These are phyloP conservation scores for Biscogniauxia marginata DNA, from an alignment of 2,329 filamentous ascomycete genomes.

Conservation along the genomic window DNA sequence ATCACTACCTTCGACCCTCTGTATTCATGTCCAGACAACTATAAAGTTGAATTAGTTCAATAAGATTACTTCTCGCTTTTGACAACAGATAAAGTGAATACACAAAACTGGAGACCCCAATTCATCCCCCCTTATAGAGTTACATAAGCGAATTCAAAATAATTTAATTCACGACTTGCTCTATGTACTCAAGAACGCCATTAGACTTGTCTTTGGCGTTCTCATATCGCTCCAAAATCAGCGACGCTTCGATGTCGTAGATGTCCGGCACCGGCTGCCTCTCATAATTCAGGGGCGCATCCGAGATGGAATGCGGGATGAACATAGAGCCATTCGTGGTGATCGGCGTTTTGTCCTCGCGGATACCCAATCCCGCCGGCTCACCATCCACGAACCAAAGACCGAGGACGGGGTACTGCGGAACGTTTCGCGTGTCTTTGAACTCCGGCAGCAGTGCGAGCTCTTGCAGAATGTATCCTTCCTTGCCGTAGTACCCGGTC, in stretches of 20 bases:
- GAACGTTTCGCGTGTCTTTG: not conserved
- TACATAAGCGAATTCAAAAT: no score
- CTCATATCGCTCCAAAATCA: not conserved
- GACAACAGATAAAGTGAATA: no score
- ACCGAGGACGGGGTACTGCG: not conserved
- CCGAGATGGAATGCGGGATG: slow-evolving; percentile 2
- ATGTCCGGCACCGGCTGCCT: not conserved
- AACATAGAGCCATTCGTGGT: not conserved
- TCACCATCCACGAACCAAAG: not conserved
- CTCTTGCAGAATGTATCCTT: slow-evolving; percentile 3
- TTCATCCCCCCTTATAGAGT: no score
- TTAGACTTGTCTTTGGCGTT: not conserved
- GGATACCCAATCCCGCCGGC: not conserved
- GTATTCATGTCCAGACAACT: no score
- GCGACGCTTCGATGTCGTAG: not conserved
- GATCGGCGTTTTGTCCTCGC: not conserved
- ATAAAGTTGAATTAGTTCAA: no score
- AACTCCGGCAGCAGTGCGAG: slow-evolving; percentile 1
- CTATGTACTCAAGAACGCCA: not conserved
- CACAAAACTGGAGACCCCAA: no score
- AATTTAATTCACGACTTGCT: no score
- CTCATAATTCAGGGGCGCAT: slow-evolving; percentile 1
- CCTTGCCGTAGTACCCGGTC: not conserved
- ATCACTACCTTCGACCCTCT: no score
- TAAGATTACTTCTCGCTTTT: no score